Conservation (phyloP, 1,284 basidiomycete species). For the Singerocomus rubriflavus region DNA sequence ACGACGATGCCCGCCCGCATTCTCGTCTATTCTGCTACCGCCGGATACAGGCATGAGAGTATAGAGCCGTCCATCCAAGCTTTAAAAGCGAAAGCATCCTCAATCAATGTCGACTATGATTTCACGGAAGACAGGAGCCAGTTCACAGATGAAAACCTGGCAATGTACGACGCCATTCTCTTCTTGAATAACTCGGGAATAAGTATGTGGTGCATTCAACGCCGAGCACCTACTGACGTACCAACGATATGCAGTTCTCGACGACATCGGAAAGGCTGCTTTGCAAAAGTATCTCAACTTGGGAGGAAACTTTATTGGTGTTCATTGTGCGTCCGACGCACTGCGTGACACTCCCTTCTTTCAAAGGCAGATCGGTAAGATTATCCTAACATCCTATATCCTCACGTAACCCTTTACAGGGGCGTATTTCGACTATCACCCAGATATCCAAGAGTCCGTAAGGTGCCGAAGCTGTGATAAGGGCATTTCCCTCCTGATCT, state of each 20-base stretch:
- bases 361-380: conserved; percentile 38
- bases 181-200: conserved; percentile 64
- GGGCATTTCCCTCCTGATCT: background rate
- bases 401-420: conserved; percentile 37
- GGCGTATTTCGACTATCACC: conserved; percentile 67
- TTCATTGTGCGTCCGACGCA: conserved; percentile 71
- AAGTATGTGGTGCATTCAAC: conserved; percentile 35
- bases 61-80: conserved; percentile 61
- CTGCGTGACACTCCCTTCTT: conserved; percentile 68
- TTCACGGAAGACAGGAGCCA: conserved; percentile 52
- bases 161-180: conserved; percentile 53
- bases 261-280: conserved; percentile 50
- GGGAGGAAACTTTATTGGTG: conserved; percentile 68
- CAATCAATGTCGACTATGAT: conserved; percentile 50
- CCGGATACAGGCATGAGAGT: conserved; percentile 57
- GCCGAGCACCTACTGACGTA: background rate
- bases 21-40: conserved; percentile 45
- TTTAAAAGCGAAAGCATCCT: conserved; percentile 41
- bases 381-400: background rate
- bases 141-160: conserved; percentile 50
- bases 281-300: conserved; percentile 59
- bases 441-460: conserved; percentile 54
- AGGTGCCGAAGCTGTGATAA: conserved; percentile 3
- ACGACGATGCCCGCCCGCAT: conserved; percentile 31
- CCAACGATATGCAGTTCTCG: conserved; percentile 45